Conservation (phyloP, 306 rosid genomes). For the Dalbergia cultrata region DNA sequence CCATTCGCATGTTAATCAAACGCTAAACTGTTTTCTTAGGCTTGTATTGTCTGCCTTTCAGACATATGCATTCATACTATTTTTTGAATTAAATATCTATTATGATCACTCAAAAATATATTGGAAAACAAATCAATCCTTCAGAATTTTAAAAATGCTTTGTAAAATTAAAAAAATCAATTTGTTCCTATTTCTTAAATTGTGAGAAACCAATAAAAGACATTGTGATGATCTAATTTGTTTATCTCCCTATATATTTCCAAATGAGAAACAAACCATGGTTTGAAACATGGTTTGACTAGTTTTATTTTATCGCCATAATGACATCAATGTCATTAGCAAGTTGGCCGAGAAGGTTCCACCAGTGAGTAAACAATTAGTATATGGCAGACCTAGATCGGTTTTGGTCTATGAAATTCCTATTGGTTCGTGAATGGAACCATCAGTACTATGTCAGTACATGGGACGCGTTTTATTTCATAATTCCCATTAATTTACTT, state of each 20-base stretch:
- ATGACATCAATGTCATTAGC: neutral
- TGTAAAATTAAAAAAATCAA: too few relatives aligned
- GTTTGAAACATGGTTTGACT: too few relatives aligned
- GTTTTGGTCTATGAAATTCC: conserved; percentile 7
- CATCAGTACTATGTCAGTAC: neutral
- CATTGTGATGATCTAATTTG: too few relatives aligned
- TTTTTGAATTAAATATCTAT: too few relatives aligned
- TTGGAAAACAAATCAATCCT: too few relatives aligned
- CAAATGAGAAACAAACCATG: too few relatives aligned
- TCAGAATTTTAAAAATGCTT: too few relatives aligned
- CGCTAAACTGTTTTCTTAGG: neutral
- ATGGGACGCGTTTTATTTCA: conserved; percentile 14
- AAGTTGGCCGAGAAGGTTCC: neutral
- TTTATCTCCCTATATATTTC: too few relatives aligned
- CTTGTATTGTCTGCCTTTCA: neutral
- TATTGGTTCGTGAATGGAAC: neutral
- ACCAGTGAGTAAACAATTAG: neutral
- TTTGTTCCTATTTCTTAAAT: too few relatives aligned
- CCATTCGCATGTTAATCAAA: neutral
- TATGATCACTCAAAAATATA: too few relatives aligned
- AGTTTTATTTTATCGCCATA: too few relatives aligned
- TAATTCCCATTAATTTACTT: neutral
- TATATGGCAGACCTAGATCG: conserved; percentile 14
- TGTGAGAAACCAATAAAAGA: too few relatives aligned
- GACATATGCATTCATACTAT: neutral